Evolutionary conservation across 805 yeast genomes (phyloP).

Genomic region (Limtongia smithiae): DNA sequence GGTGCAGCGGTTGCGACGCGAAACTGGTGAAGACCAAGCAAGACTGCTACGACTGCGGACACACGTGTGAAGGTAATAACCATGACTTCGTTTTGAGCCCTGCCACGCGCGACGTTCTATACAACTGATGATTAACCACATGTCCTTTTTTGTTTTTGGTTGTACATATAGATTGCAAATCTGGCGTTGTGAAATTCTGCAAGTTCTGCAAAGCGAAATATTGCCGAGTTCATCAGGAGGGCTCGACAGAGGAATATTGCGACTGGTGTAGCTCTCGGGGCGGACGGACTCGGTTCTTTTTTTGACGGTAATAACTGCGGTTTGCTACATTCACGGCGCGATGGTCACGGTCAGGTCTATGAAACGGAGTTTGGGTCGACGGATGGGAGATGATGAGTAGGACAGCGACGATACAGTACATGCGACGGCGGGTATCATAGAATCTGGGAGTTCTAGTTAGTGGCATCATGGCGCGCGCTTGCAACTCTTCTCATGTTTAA

Average conservation of each 20-base stretch:
- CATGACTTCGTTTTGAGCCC: too few species aligned
- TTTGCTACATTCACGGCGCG: too few species aligned
- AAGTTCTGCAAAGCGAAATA: slow-evolving; percentile 27
- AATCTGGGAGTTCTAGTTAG: too few species aligned
- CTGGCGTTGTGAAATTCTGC: slow-evolving; percentile 17
- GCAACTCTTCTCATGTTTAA: too few species aligned
- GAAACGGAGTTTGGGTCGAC: too few species aligned
- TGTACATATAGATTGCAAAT: slow-evolving; percentile 14
- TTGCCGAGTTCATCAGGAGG: slow-evolving; percentile 26
- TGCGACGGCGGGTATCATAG: too few species aligned
- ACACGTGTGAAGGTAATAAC: slow-evolving; percentile 20
- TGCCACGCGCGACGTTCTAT: neutral
- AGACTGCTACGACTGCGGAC: slow-evolving; percentile 29
- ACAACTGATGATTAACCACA: neutral
- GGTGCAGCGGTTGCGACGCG: slow-evolving; percentile 26
- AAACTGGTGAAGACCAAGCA: slow-evolving; percentile 6
- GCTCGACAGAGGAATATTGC: slow-evolving; percentile 25
- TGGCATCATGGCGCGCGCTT: too few species aligned
- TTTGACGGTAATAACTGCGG: neutral
- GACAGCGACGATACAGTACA: too few species aligned
- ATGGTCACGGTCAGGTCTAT: too few species aligned
- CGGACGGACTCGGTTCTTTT: slow-evolving; percentile 16
- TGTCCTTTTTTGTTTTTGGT: neutral
- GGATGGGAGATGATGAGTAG: neutral
- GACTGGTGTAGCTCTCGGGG: slow-evolving; percentile 29